Evolutionary conservation across 225 moss, liverwort and hornwort species (phyloP).

Genomic region (Marchantia polymorpha): DNA sequence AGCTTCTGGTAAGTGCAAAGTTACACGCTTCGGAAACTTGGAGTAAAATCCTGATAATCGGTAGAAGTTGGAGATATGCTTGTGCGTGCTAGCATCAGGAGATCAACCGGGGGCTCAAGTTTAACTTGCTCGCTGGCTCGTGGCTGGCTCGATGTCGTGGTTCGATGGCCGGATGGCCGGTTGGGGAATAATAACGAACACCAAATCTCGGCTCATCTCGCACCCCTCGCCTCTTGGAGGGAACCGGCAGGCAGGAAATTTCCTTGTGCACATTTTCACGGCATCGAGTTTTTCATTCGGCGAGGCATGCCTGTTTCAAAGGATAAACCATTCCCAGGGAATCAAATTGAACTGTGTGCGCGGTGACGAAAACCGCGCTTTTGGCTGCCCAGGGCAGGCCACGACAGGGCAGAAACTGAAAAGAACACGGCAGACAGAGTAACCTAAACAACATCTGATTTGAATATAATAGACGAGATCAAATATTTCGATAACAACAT

Average conservation of each 20-base stretch:
- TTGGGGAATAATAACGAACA: neutral
- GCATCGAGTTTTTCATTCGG: neutral
- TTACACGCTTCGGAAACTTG: too few relatives aligned
- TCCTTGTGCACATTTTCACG: conserved; percentile 2
- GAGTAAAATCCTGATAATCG: too few relatives aligned
- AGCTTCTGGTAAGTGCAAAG: neutral
- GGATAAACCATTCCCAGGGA: neutral
- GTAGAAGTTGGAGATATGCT: neutral
- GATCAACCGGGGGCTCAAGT: too few relatives aligned
- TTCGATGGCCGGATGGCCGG: neutral
- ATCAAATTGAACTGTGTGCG: too few relatives aligned
- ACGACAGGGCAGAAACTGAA: too few relatives aligned
- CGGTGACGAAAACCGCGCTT: too few relatives aligned
- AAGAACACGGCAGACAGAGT: too few relatives aligned
- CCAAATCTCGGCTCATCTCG: neutral
- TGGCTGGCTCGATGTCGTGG: too few relatives aligned
- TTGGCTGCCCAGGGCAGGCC: too few relatives aligned
- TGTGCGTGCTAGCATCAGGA: neutral
- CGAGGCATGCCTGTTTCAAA: neutral
- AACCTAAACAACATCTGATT: too few relatives aligned
- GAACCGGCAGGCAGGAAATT: neutral
- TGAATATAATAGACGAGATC: too few relatives aligned
- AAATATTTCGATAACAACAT: too few relatives aligned
- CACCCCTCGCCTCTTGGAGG: neutral
- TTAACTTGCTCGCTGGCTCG: neutral